A percentile compares a stretch with the other conserved stretches of the same genome.
phyloP scores from a whole-genome alignment of 371 early-diverging fungal genomes.

The Mortierella sp. region DNA sequence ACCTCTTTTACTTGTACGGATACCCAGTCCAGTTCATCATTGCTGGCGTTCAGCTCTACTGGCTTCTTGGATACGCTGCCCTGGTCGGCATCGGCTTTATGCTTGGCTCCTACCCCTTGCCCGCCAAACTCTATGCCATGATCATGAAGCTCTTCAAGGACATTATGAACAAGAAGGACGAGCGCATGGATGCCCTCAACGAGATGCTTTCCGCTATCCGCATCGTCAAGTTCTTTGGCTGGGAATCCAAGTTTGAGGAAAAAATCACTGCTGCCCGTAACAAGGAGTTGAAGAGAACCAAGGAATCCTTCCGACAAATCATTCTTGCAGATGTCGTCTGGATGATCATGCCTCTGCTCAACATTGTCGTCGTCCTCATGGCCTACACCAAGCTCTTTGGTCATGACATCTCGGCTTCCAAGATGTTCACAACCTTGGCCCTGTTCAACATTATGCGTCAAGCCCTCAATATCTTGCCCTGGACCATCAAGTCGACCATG shows the following conservation, averaged over 20 bases:
- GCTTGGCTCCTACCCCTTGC: slow-evolving; percentile 66
- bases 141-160: slow-evolving; percentile 61
- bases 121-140: slow-evolving; percentile 59
- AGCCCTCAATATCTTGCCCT: slow-evolving; percentile 79
- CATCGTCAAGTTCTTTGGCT: slow-evolving; percentile 85
- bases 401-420: slow-evolving; percentile 65
- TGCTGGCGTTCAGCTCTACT: slow-evolving; percentile 69
- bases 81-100: slow-evolving; percentile 71
- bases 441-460: slow-evolving; percentile 69
- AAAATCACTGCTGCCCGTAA: slow-evolving; percentile 59
- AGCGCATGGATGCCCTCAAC: slow-evolving; percentile 69
- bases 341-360: slow-evolving; percentile 60
- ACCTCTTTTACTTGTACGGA: slow-evolving; percentile 65
- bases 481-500: slow-evolving; percentile 68
- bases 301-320: slow-evolving; percentile 46
- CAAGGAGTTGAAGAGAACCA: slow-evolving; percentile 59
- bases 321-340: slow-evolving; percentile 48
- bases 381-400: slow-evolving; percentile 60
- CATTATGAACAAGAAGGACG: slow-evolving; percentile 71
- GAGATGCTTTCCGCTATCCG: slow-evolving; percentile 78
- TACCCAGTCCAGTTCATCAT: slow-evolving; percentile 67
- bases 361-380: slow-evolving; percentile 63
- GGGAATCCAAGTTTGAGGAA: slow-evolving; percentile 77
- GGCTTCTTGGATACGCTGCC: slow-evolving; percentile 70
- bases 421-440: slow-evolving; percentile 72